Conservation (phyloP, 257 asterid genomes). For the Solanum clarkiae region DNA sequence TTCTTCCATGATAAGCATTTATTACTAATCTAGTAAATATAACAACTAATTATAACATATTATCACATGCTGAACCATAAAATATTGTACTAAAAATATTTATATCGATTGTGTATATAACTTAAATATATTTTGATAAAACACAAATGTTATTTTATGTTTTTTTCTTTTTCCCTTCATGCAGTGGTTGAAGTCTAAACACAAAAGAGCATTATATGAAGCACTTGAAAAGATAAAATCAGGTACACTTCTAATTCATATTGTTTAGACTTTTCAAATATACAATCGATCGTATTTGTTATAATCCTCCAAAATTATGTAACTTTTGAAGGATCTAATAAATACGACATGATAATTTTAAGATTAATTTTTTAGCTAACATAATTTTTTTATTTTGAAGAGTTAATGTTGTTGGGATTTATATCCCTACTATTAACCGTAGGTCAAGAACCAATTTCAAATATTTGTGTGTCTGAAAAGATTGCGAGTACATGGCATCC, state of each 20-base stretch:
- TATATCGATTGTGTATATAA: neutral
- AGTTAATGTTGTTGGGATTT: slow-evolving; percentile 87
- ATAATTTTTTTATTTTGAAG: slow-evolving; percentile 13
- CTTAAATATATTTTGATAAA: neutral
- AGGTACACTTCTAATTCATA: slow-evolving; percentile 18
- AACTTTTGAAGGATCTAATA: neutral
- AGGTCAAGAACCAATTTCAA: slow-evolving; percentile 43
- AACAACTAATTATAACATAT: neutral
- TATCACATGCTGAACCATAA: neutral
- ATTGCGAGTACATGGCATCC: slow-evolving; percentile 78
- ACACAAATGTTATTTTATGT: neutral
- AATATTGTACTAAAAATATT: no score
- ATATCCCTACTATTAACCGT: slow-evolving; percentile 77
- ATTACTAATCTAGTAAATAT: neutral
- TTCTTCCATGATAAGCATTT: no score
- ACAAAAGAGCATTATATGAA: slow-evolving; percentile 66
- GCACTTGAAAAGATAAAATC: slow-evolving; percentile 76
- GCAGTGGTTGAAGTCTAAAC: slow-evolving; percentile 66
- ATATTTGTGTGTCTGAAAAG: slow-evolving; percentile 46
- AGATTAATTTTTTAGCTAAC: neutral
- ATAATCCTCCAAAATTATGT: neutral
- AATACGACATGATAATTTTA: accelerated
- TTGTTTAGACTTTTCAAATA: neutral
- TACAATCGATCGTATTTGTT: neutral
- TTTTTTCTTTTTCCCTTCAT: neutral